These are phyloP conservation scores for Penicillium sp. DNA, from an alignment of 2,329 filamentous ascomycete species.

Conservation along the genomic window DNA sequence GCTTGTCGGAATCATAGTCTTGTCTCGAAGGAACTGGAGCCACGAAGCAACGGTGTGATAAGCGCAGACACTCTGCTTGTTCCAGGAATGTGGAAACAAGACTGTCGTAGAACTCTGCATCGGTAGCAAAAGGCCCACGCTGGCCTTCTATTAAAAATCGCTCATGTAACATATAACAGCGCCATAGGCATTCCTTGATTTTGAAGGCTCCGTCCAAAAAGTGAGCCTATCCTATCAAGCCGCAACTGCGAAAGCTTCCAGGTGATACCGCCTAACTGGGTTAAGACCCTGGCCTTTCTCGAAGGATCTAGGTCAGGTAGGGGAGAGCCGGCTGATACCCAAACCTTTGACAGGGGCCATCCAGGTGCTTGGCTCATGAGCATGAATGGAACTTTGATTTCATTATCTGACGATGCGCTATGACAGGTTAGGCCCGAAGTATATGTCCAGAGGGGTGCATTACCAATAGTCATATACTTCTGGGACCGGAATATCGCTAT, in stretches of 20 bases:
- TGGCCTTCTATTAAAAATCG: too few species aligned
- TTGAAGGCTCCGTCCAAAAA: not conserved
- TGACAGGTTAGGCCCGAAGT: too few species aligned
- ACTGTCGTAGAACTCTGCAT: not conserved
- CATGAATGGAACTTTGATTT: not conserved
- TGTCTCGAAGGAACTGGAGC: slow-evolving; percentile 10
- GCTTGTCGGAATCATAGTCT: slow-evolving; percentile 6
- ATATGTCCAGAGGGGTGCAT: too few species aligned
- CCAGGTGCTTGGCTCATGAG: not conserved
- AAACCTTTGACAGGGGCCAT: not conserved
- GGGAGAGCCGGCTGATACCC: not conserved
- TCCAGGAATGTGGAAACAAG: not conserved
- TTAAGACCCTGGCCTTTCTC: not conserved
- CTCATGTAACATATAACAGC: not conserved
- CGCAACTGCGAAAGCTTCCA: not conserved
- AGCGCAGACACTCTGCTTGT: slow-evolving; percentile 11
- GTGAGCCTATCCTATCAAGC: not conserved
- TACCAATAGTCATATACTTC: too few species aligned
- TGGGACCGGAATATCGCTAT: too few species aligned
- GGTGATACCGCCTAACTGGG: not conserved
- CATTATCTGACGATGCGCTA: not conserved
- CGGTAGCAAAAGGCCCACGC: not conserved
- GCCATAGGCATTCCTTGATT: not conserved
- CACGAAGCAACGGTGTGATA: slow-evolving; percentile 13
- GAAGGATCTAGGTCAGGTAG: not conserved